These are phyloP conservation scores for Chlamydomonas urium DNA, from an alignment of 139 green algal species.

Conservation along the genomic window DNA sequence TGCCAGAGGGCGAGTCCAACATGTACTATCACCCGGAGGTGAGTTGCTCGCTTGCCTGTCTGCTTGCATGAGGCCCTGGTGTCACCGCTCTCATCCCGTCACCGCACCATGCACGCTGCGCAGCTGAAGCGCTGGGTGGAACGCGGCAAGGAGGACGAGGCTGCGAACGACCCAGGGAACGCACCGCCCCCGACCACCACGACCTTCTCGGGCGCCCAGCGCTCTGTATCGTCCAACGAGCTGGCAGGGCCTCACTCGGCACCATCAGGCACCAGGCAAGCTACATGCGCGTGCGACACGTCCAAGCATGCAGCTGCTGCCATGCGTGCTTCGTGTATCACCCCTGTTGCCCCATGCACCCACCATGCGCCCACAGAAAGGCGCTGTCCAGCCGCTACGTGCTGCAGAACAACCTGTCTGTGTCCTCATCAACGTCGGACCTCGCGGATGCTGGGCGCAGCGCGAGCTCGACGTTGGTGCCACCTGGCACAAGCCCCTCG, in stretches of 20 bases:
- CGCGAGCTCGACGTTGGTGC: neutral
- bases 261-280: neutral
- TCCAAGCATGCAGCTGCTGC: neutral
- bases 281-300: neutral
- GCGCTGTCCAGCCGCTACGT: slow-evolving; percentile 24
- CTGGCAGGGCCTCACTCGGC: neutral
- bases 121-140: slow-evolving; percentile 44
- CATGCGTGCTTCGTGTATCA: neutral
- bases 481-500: neutral
- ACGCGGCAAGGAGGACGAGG: slow-evolving; percentile 38
- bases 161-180: slow-evolving; percentile 13
- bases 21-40: slow-evolving; percentile 9
- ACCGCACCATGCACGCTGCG: neutral
- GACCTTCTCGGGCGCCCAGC: neutral
- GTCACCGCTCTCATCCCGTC: neutral
- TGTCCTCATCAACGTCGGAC: neutral
- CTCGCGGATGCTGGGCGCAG: neutral
- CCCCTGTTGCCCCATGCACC: neutral
- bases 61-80: neutral
- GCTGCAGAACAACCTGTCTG: slow-evolving; percentile 28
- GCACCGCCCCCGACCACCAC: slow-evolving; percentile 22
- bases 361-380: neutral
- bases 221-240: neutral
- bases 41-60: neutral
- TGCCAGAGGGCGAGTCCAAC: neutral